phyloP scores from a whole-genome alignment of 768 basidiomycete genomes.

The Coprinopsis sp. region DNA sequence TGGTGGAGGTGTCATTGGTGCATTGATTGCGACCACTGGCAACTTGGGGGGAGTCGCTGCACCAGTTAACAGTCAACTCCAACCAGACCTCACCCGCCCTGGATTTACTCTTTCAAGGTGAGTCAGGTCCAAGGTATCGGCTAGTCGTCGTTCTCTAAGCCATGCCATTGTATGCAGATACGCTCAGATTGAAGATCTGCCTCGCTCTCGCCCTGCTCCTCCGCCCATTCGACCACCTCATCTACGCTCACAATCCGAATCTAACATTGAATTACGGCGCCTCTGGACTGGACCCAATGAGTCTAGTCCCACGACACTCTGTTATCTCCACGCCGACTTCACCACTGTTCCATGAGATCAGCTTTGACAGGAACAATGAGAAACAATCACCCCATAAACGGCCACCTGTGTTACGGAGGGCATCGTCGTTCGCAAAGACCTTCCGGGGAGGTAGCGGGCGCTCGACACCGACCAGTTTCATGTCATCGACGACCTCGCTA shows the following conservation, averaged over 20 bases:
- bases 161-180: neutral
- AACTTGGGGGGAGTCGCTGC: constrained; percentile 60
- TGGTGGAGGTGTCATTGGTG: constrained; percentile 61
- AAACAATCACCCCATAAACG: neutral
- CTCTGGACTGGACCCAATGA: too few species aligned
- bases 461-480: neutral
- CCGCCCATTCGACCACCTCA: too few species aligned
- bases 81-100: constrained; percentile 56
- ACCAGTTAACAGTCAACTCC: constrained; percentile 41
- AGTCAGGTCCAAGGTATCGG: constrained; percentile 5
- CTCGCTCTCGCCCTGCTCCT: neutral
- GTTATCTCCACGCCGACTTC: too few species aligned
- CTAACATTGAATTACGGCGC: too few species aligned
- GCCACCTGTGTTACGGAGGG: neutral
- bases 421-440: neutral
- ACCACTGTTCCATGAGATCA: neutral
- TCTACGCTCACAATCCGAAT: too few species aligned
- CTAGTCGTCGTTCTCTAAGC: too few species aligned
- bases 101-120: constrained; percentile 66
- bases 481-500: neutral
- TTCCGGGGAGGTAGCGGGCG: neutral
- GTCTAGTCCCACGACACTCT: too few species aligned
- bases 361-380: neutral
- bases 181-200: constrained; percentile 20
- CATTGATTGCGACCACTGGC: constrained; percentile 67